Conservation (phyloP, 139 green algal species). For the Haematococcus lacustris region DNA sequence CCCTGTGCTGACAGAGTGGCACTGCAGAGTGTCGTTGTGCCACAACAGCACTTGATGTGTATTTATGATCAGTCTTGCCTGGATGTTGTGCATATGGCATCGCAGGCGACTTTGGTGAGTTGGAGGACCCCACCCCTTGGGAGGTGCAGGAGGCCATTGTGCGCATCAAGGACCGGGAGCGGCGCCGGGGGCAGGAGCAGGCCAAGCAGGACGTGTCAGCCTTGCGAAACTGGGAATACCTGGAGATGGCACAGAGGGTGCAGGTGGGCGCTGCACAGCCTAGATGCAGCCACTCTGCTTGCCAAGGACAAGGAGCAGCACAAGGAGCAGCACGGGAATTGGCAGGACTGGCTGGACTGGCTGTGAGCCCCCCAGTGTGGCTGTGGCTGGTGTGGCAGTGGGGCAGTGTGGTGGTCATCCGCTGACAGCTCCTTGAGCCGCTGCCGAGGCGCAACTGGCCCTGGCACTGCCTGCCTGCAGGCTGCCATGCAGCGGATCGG, state of each 20-base stretch:
- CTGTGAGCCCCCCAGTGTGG: too few species aligned
- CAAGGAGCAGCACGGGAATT: too few species aligned
- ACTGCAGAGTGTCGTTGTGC: too few species aligned
- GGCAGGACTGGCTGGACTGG: too few species aligned
- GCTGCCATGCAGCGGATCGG: conserved; percentile 46
- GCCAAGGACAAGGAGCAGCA: too few species aligned
- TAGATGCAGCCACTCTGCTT: too few species aligned
- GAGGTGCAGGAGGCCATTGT: conserved; percentile 42
- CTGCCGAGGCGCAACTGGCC: background rate
- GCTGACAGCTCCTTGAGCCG: background rate
- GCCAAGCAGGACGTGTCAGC: conserved; percentile 28
- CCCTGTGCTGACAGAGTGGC: too few species aligned
- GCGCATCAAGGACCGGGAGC: conserved; percentile 36
- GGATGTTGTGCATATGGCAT: background rate
- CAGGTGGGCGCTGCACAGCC: too few species aligned
- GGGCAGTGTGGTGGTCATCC: background rate
- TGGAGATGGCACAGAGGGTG: conserved; percentile 50
- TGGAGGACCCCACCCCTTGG: conserved; percentile 56
- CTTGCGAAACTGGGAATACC: conserved; percentile 37
- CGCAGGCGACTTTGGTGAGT: conserved; percentile 12
- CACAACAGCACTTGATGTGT: too few species aligned
- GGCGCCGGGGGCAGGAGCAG: conserved; percentile 33
- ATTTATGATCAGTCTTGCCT: background rate
- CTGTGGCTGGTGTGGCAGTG: background rate
- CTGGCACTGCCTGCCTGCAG: background rate